Conservation (phyloP, 2,329 filamentous ascomycete genomes). For the Juglanconis juglandina region DNA sequence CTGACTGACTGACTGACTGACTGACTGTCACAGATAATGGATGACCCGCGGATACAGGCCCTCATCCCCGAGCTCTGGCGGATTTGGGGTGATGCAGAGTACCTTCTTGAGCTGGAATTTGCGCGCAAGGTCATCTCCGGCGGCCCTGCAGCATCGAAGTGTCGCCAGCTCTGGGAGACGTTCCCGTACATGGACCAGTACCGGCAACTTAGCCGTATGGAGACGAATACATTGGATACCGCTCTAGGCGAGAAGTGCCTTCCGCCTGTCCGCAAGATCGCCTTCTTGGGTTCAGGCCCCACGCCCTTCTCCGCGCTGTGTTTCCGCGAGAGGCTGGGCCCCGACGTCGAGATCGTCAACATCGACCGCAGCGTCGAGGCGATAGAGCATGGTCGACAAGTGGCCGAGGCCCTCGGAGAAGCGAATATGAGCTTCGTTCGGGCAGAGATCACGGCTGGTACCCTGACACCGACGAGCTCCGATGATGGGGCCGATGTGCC, state of each 20-base stretch:
- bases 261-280: conserved; percentile 6
- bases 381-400: conserved; percentile 1
- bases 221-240: conserved; percentile 5
- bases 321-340: conserved; percentile 7
- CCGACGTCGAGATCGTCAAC: conserved; percentile 7
- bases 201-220: conserved; percentile 10
- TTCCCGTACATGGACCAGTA: conserved; percentile 12
- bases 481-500: not conserved
- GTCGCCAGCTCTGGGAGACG: conserved; percentile 1
- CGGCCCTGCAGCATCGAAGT: not conserved
- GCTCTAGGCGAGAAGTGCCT: conserved; percentile 3
- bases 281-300: conserved; percentile 7
- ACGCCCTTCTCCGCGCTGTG: conserved; percentile 10
- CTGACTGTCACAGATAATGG: not conserved
- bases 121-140: conserved; percentile 10
- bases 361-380: conserved; percentile 12
- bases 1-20: not conserved
- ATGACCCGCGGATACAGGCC: not conserved
- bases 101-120: conserved; percentile 13
- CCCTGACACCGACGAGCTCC: not conserved
- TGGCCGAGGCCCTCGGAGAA: conserved; percentile 1
- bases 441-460: not conserved
- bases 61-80: conserved; percentile 6
- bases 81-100: conserved; percentile 10
- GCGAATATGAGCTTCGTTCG: conserved; percentile 8